These are phyloP conservation scores for Mariannaea elegans DNA, from an alignment of 2,329 filamentous ascomycete species.

Conservation along the genomic window DNA sequence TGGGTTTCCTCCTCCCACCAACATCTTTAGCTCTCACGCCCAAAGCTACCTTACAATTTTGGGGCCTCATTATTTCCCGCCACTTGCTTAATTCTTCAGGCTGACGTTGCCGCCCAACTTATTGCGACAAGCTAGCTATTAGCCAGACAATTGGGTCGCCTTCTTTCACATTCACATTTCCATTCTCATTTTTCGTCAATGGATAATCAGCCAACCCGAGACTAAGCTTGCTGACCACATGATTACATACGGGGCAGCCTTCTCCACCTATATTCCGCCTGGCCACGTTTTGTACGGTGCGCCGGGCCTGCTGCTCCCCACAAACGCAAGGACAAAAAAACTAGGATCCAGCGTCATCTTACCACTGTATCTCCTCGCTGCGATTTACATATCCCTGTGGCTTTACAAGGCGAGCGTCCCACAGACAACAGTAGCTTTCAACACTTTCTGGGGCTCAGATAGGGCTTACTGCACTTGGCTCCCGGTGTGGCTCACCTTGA, in stretches of 20 bases:
- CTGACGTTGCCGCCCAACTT: slow-evolving; percentile 2
- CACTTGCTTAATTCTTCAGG: neutral
- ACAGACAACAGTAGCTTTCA: too few species aligned
- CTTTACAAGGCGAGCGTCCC: neutral
- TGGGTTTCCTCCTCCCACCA: slow-evolving; percentile 16
- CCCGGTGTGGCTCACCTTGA: slow-evolving; percentile 25
- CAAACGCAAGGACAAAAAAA: slow-evolving; percentile 26
- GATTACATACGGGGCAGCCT: slow-evolving; percentile 24
- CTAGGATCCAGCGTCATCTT: slow-evolving; percentile 30
- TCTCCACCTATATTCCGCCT: neutral
- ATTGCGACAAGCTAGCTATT: too few species aligned
- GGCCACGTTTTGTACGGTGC: slow-evolving; percentile 22
- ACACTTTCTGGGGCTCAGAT: neutral
- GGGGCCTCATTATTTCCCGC: neutral
- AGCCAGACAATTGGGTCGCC: too few species aligned
- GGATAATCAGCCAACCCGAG: slow-evolving; percentile 2
- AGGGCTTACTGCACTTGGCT: neutral
- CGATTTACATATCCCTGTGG: slow-evolving; percentile 9
- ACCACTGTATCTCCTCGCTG: slow-evolving; percentile 17
- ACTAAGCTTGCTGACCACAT: neutral
- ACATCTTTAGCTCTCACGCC: neutral
- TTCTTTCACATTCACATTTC: too few species aligned
- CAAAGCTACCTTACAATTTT: too few species aligned
- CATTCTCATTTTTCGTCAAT: neutral
- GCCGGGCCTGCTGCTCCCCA: slow-evolving; percentile 33